phyloP scores from a whole-genome alignment of 75 land plant species.

The Gnetum montanum region DNA sequence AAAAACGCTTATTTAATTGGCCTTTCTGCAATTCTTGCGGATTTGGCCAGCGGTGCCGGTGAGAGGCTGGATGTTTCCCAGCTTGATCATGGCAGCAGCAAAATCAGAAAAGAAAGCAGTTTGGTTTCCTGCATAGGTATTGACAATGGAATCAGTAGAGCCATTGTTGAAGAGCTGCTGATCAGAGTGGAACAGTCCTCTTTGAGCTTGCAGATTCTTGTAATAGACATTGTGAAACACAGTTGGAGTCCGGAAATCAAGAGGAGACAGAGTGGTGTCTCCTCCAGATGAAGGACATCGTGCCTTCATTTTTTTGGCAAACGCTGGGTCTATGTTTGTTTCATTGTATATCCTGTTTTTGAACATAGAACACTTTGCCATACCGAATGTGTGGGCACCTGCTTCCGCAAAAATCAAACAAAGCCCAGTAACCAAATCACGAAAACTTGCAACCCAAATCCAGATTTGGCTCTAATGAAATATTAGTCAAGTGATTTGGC shows the following conservation, averaged over 20 bases:
- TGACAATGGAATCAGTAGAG: constrained; percentile 14
- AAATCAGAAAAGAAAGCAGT: constrained; percentile 20
- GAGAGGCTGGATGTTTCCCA: constrained; percentile 21
- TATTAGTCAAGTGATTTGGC: too few species aligned
- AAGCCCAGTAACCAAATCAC: too few species aligned
- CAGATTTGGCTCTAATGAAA: too few species aligned
- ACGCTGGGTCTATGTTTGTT: constrained; percentile 16
- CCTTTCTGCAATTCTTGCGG: constrained; percentile 25
- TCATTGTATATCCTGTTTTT: background rate
- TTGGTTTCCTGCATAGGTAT: constrained; percentile 6
- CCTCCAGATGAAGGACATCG: constrained; percentile 21
- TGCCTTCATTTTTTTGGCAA: background rate
- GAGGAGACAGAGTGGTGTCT: constrained; percentile 25
- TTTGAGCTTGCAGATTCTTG: constrained; percentile 22
- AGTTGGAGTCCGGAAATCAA: constrained; percentile 30
- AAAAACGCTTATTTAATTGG: too few species aligned
- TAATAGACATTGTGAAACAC: constrained; percentile 39
- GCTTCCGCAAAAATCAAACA: too few species aligned
- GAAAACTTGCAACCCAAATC: too few species aligned
- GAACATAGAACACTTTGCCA: background rate
- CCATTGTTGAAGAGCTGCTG: constrained; percentile 31
- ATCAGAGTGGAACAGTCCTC: constrained; percentile 51
- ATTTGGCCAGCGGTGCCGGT: constrained; percentile 15
- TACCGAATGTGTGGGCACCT: background rate
- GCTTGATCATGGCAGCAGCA: constrained; percentile 20